Evolutionary conservation across 768 basidiomycete genomes (phyloP).

Genomic region (Mycena rebaudengoi): DNA sequence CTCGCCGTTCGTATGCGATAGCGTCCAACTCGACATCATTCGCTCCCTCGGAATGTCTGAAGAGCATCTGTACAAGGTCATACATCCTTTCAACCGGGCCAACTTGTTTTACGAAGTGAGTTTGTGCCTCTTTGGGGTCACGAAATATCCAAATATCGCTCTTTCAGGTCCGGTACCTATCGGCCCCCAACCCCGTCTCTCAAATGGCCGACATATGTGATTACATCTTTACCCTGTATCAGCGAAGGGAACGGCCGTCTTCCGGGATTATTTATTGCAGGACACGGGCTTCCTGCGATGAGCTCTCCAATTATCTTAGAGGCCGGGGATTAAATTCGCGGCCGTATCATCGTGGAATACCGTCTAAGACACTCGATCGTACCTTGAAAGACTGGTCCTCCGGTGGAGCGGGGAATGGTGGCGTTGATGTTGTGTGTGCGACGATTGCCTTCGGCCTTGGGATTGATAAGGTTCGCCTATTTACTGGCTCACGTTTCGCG

Average conservation of each 20-base stretch:
- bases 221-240: conserved; percentile 71
- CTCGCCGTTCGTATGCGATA: conserved; percentile 35
- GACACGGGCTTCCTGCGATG: conserved; percentile 71
- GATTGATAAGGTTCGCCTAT: conserved; percentile 69
- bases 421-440: conserved; percentile 74
- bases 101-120: conserved; percentile 86
- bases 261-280: conserved; percentile 85
- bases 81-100: conserved; percentile 82
- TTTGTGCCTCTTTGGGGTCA: neutral
- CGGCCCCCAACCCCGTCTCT: conserved; percentile 55
- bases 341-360: conserved; percentile 80
- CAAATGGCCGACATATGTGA: conserved; percentile 73
- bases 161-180: conserved; percentile 68
- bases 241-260: conserved; percentile 64
- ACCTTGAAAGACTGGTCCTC: conserved; percentile 68
- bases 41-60: conserved; percentile 66
- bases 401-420: conserved; percentile 59
- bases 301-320: conserved; percentile 68
- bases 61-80: conserved; percentile 64
- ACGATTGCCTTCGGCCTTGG: conserved; percentile 90
- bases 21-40: conserved; percentile 81
- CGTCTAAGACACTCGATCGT: conserved; percentile 62
- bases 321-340: conserved; percentile 71
- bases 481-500: neutral
- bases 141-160: neutral